Evolutionary conservation across 805 yeast genomes (phyloP), one percentile per base, ranked within the genome.

Genomic region (Lipomyces chichibuensis): DNA sequence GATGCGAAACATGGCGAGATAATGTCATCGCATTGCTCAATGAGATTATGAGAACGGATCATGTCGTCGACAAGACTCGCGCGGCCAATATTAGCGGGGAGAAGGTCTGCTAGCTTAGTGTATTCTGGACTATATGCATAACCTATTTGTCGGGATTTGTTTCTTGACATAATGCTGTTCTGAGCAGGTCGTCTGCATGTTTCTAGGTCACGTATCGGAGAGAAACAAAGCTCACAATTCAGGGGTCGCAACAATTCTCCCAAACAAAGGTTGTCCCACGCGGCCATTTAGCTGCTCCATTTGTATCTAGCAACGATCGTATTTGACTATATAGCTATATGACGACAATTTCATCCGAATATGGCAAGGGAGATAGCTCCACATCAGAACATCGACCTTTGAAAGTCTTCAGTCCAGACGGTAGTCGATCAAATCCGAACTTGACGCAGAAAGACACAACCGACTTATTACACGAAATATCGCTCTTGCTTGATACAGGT

Each of bases 61-160:
- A 87, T 75, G 0, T 79, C 72, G 20, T 77, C 73, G 0, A 85
- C 83, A 9, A 84, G 74, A 0, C 83, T 76, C 33, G 84, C 83
- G n/a, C 90, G 75, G 2, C 82, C 84, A 25, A 74, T 74, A 73
- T 87, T 87, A 0, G 89, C 78, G 0, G 90, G 90, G 1, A 87
- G 76, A 37, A 76, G 67, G 66, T 85, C 88, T 54, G 73, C 68
- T 2, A 65, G 37, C 20, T 33, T 25, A 8, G 72, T 71, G 43
- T 74, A 69, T 51, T 59, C 59, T n/a, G 61, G 62, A 57, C 70
- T 66, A 55, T 59, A 65, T n/a, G 71, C 75, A 59, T 75, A 75
- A 13, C 74, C 77, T 4, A 75, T 67, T 20, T 55, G 37, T 17
- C 70, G 58, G 14, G 9, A 3, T 2, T 43, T 17, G 20, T 17